phyloP scores from a whole-genome alignment of 1,139 yeast genomes.

The Neolecta irregularis region DNA sequence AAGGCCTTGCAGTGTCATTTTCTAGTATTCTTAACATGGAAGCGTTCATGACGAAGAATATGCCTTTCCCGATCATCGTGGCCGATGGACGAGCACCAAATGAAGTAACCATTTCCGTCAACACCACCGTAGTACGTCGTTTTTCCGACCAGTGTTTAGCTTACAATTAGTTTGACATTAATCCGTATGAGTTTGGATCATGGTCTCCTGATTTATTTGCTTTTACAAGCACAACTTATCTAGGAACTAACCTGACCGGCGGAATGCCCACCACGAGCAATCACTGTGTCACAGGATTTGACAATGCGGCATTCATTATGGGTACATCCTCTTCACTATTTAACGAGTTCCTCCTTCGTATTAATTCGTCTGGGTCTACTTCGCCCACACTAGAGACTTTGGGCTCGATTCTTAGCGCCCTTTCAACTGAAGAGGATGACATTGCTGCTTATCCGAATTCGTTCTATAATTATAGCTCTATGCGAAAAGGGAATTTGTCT shows the following conservation, averaged over 20 bases:
- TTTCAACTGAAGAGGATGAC: conserved; percentile 32
- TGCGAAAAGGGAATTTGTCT: no score
- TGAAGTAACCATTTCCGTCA: conserved; percentile 22
- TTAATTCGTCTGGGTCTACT: conserved; percentile 40
- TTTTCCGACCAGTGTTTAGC: conserved; percentile 56
- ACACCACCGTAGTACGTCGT: conserved; percentile 26
- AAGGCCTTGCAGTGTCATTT: conserved; percentile 55
- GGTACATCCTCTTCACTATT: conserved; percentile 68
- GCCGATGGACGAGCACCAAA: conserved; percentile 75
- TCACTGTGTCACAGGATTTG: conserved; percentile 43
- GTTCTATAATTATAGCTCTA: conserved; percentile 29
- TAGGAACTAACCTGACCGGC: conserved; percentile 50
- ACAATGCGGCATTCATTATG: conserved; percentile 55
- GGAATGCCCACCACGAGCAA: conserved; percentile 33
- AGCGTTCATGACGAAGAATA: conserved; percentile 41
- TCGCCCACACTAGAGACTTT: conserved; percentile 34
- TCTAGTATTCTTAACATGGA: conserved; percentile 42
- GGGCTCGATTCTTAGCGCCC: conserved; percentile 18
- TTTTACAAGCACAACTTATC: conserved; percentile 55
- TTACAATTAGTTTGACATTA: conserved; percentile 69
- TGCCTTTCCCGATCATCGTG: conserved; percentile 84
- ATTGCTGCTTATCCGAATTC: conserved; percentile 74
- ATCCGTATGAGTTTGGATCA: conserved; percentile 68
- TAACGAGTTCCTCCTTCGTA: conserved; percentile 48
- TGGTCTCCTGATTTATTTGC: conserved; percentile 73